Evolutionary conservation across 495 filamentous ascomycete species (phyloP).

Genomic region (Neurospora sp.): DNA sequence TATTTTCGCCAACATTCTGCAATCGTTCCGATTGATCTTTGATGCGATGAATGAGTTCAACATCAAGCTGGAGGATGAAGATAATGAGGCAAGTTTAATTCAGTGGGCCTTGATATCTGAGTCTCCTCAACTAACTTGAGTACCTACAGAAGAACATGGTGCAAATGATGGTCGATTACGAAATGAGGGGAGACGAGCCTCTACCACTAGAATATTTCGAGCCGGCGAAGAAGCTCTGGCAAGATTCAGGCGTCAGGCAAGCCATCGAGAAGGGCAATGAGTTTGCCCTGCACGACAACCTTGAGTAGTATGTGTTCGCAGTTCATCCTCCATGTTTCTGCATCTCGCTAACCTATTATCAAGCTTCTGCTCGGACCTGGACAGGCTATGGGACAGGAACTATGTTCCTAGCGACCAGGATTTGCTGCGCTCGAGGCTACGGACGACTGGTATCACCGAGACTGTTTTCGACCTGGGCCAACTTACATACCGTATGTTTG

Average conservation of each 20-base stretch:
- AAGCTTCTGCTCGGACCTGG: conserved; percentile 86
- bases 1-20: conserved; percentile 86
- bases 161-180: conserved; percentile 50
- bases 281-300: conserved; percentile 90
- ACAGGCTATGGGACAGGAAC: conserved; percentile 75
- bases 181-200: conserved; percentile 66
- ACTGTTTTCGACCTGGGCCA: conserved; percentile 91
- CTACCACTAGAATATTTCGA: conserved; percentile 59
- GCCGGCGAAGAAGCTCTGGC: conserved; percentile 80
- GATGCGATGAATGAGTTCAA: conserved; percentile 87
- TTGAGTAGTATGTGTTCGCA: conserved; percentile 66
- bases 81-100: conserved; percentile 57
- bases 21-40: conserved; percentile 79
- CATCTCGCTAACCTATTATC: not conserved
- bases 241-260: conserved; percentile 70
- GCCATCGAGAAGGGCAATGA: conserved; percentile 87
- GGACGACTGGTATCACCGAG: conserved; percentile 95
- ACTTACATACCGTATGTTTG: conserved; percentile 97
- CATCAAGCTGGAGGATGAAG: conserved; percentile 63
- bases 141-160: conserved; percentile 39
- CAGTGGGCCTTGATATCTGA: not conserved
- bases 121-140: not conserved
- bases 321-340: not conserved
- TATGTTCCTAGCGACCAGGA: conserved; percentile 97
- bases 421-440: conserved; percentile 80